Evolutionary conservation across 106 monocot species (phyloP).

Genomic region (Dendrobium nobile): DNA sequence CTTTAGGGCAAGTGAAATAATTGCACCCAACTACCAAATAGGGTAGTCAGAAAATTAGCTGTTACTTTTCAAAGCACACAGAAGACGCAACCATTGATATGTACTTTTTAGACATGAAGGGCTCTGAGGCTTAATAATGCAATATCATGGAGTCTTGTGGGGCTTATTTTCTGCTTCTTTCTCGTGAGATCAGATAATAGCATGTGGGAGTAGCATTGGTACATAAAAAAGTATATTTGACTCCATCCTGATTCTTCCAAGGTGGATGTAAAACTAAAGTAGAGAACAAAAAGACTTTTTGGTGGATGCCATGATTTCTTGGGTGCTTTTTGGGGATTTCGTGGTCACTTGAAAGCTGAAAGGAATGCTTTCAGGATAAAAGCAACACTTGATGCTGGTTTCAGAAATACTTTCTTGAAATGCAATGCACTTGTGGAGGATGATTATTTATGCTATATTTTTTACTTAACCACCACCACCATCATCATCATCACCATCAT

Average conservation of each 20-base stretch:
- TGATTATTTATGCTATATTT: background rate
- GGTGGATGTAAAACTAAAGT: background rate
- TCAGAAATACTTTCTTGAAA: background rate
- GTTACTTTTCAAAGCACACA: slow-evolving; percentile 1
- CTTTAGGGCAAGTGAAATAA: background rate
- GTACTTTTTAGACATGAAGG: background rate
- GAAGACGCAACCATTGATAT: background rate
- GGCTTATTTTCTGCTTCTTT: background rate
- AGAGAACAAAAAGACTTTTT: background rate
- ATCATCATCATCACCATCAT: background rate
- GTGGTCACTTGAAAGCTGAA: background rate
- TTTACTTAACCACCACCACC: background rate
- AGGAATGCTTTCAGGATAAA: slow-evolving; percentile 4
- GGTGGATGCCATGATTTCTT: slow-evolving; percentile 4
- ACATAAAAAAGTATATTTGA: background rate
- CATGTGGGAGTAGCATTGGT: background rate
- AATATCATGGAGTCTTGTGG: background rate
- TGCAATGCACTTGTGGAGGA: background rate
- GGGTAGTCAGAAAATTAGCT: background rate
- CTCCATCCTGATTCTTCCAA: background rate
- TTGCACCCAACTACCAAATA: background rate
- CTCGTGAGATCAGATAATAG: background rate
- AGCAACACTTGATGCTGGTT: background rate
- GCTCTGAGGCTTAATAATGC: background rate
- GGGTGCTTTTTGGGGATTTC: background rate